These are phyloP conservation scores for Calocybe cyanea DNA, from an alignment of 768 basidiomycete species.

Conservation along the genomic window DNA sequence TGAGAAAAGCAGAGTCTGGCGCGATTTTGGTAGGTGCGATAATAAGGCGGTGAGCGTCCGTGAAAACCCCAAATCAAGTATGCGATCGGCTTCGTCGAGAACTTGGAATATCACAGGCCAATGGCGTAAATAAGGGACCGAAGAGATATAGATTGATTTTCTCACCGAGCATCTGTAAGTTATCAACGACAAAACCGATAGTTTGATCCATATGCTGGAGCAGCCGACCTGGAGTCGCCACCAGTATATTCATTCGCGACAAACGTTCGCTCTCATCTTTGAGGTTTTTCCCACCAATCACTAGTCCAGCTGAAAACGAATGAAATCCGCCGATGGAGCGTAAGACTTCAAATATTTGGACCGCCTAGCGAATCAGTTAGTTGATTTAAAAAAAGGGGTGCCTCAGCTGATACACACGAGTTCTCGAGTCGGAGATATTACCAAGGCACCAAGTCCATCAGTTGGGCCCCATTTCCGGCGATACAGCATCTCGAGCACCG, in stretches of 20 bases:
- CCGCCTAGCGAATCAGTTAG: slow-evolving; percentile 52
- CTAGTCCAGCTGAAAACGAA: slow-evolving; percentile 87
- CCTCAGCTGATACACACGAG: slow-evolving; percentile 47
- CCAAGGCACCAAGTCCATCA: slow-evolving; percentile 88
- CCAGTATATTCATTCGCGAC: slow-evolving; percentile 95
- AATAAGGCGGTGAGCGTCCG: slow-evolving; percentile 86
- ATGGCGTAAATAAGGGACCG: too few species aligned
- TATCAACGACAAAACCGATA: slow-evolving; percentile 86
- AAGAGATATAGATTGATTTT: too few species aligned
- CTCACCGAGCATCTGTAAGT: slow-evolving; percentile 87
- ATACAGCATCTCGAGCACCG: slow-evolving; percentile 86
- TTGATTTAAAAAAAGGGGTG: not conserved
- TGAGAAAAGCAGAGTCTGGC: slow-evolving; percentile 95
- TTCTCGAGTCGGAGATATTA: slow-evolving; percentile 93
- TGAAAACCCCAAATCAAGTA: slow-evolving; percentile 95
- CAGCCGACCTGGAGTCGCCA: slow-evolving; percentile 92
- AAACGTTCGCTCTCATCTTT: slow-evolving; percentile 90
- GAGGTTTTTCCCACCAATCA: slow-evolving; percentile 94
- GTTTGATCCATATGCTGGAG: slow-evolving; percentile 99
- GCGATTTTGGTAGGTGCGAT: slow-evolving; percentile 84
- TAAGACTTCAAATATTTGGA: slow-evolving; percentile 96
- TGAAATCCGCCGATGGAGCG: slow-evolving; percentile 92
- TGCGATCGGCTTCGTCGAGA: slow-evolving; percentile 94
- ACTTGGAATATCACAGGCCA: slow-evolving; percentile 47
- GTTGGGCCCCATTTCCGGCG: slow-evolving; percentile 90